Conservation (phyloP, 2,329 filamentous ascomycete genomes). For the Rosellinia necatrix region DNA sequence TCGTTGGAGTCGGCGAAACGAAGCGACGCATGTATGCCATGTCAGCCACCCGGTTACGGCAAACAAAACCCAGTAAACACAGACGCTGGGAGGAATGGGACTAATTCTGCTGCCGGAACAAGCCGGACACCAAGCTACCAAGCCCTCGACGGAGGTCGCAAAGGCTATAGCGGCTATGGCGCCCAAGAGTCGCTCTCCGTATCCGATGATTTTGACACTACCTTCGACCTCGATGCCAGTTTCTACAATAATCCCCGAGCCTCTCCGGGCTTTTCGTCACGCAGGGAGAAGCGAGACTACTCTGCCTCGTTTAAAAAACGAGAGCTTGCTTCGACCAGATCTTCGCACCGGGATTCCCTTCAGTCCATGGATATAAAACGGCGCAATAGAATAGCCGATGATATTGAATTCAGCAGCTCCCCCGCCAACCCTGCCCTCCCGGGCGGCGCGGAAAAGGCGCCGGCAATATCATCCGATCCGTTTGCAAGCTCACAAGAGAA, state of each 20-base stretch:
- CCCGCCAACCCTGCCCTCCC: slow-evolving; percentile 18
- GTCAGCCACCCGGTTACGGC: slow-evolving; percentile 24
- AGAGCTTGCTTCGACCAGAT: slow-evolving; percentile 23
- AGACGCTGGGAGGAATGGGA: slow-evolving; percentile 3
- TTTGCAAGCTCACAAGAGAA: slow-evolving; percentile 32
- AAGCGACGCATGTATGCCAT: slow-evolving; percentile 9
- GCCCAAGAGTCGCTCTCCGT: slow-evolving; percentile 41
- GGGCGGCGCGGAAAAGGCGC: slow-evolving; percentile 5
- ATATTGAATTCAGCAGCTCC: slow-evolving; percentile 39
- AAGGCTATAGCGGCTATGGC: slow-evolving; percentile 13
- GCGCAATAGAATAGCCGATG: slow-evolving; percentile 35
- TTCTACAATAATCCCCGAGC: slow-evolving; percentile 29
- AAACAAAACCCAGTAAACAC: slow-evolving; percentile 7
- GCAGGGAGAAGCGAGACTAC: slow-evolving; percentile 5
- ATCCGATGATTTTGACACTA: slow-evolving; percentile 50
- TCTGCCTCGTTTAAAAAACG: slow-evolving; percentile 20
- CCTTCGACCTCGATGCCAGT: slow-evolving; percentile 44
- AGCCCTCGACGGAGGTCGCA: no score
- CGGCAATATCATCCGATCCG: slow-evolving; percentile 27
- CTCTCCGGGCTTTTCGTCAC: slow-evolving; percentile 13
- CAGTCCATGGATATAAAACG: slow-evolving; percentile 27
- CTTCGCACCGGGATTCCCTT: slow-evolving; percentile 10
- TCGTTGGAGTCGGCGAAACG: slow-evolving; percentile 12
- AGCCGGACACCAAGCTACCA: slow-evolving; percentile 27
- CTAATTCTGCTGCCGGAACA: slow-evolving; percentile 1